Base-by-base conservation (phyloP, 1,139 yeast species). In the Saccharomyces pastorianus region DNA sequence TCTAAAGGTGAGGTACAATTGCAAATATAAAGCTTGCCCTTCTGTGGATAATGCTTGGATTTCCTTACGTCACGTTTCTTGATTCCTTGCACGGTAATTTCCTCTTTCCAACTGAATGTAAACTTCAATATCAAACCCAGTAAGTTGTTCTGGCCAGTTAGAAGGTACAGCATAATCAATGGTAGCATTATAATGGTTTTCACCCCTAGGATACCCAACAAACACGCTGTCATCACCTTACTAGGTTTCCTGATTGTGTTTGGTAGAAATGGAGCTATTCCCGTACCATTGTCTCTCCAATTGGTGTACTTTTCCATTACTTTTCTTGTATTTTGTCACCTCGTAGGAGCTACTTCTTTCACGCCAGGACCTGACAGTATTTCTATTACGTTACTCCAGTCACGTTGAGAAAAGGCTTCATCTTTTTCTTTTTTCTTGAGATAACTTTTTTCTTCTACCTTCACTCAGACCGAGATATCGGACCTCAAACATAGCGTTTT, bases 211-310 rank as follows among this genome's bases (percentile, higher is more conserved):
- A 69, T 49, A 9, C 67, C 46, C 2, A 53, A 41, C 25, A 52
- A 53, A 2, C 52, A 48, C 20, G 61, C 38, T 50, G 62, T 60
- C 25, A 61, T 50, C 49, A 61, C 51, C 23, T 59, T 42, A 27
- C 57, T 58, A 11, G 60, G 34, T 20, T 48, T 51, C 51, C 64
- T 55, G 28, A 60, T 41, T 61, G 69, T 47, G 23, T 60, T 67
- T 0, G 90, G 89, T 72, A 83, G 74, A 59, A 85, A 86, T 2
- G 95, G 95, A 0, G 89, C 81, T 17, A 85, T 84, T n/a, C 95
- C 95, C 2, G 93, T 85, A 2, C 88, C 88, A 61, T 82, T 84
- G 64, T 86, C 95, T 67, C 91, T 78, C 81, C 84, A 86, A 57
- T 77, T 76, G 42, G 88, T 81, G 69, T 80, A 85, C 70, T 85